Conservation (phyloP, 2,329 filamentous ascomycete genomes). For the Mariannaea sp. region DNA sequence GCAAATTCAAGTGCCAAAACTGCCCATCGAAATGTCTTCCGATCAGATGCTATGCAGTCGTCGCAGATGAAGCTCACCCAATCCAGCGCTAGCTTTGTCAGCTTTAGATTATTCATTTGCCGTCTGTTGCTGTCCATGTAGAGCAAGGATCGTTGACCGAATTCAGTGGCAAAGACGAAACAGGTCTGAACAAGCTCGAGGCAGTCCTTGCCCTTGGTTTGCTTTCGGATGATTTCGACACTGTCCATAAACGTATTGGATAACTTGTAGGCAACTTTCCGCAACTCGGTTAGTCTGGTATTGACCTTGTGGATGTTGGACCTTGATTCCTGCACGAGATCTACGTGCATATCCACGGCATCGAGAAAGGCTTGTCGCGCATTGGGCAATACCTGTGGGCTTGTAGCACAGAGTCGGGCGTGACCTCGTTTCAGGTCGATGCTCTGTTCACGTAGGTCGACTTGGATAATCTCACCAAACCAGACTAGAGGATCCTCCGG, state of each 20-base stretch:
- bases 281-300: slow-evolving; percentile 87
- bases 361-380: slow-evolving; percentile 80
- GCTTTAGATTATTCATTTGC: slow-evolving; percentile 95
- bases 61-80: slow-evolving; percentile 99
- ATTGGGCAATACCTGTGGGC: slow-evolving; percentile 77
- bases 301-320: slow-evolving; percentile 95
- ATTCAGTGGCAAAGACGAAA: slow-evolving; percentile 98
- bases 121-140: slow-evolving; percentile 96
- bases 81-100: slow-evolving; percentile 90
- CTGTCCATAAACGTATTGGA: slow-evolving; percentile 99
- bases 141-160: slow-evolving; percentile 89
- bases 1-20: slow-evolving; percentile 94
- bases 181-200: slow-evolving; percentile 97
- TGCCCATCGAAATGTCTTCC: slow-evolving; percentile 97
- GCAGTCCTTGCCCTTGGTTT: slow-evolving; percentile 82
- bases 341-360: slow-evolving; percentile 80
- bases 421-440: slow-evolving; percentile 87
- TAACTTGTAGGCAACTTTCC: slow-evolving; percentile 92
- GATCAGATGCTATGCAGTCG: slow-evolving; percentile 90
- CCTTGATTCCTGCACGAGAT: slow-evolving; percentile 87
- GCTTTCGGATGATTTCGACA: slow-evolving; percentile 87
- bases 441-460: slow-evolving; percentile 75
- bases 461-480: slow-evolving; percentile 76
- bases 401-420: slow-evolving; percentile 84
- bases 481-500: slow-evolving; percentile 80